phyloP scores from a whole-genome alignment of 179 eudicot species.

The Vitellaria paradoxa region DNA sequence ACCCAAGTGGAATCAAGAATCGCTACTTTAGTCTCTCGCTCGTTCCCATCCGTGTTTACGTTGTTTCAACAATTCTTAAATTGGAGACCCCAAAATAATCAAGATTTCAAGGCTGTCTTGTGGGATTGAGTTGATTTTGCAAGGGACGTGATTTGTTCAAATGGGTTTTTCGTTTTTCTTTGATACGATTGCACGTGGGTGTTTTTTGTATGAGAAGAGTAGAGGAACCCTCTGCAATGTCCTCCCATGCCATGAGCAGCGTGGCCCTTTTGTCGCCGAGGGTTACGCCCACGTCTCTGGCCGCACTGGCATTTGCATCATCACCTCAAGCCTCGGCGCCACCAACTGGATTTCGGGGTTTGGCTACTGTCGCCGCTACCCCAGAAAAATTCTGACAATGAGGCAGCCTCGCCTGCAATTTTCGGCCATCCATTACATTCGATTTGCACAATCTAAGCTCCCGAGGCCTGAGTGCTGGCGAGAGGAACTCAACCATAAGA shows the following conservation, averaged over 20 bases:
- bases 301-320: slow-evolving; percentile 77
- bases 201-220: slow-evolving; percentile 40
- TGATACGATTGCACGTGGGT: slow-evolving; percentile 43
- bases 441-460: too few species aligned
- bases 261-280: slow-evolving; percentile 79
- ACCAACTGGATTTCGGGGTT: slow-evolving; percentile 76
- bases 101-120: slow-evolving; percentile 47
- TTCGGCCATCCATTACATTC: too few species aligned
- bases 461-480: too few species aligned
- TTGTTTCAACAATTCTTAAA: slow-evolving; percentile 58
- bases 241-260: slow-evolving; percentile 84
- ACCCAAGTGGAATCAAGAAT: slow-evolving; percentile 73
- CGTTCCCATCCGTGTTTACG: slow-evolving; percentile 66
- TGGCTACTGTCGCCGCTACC: slow-evolving; percentile 78
- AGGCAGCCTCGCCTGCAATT: too few species aligned
- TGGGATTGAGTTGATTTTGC: slow-evolving; percentile 71
- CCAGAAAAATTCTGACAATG: too few species aligned
- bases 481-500: too few species aligned
- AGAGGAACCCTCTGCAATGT: slow-evolving; percentile 67
- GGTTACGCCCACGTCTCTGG: slow-evolving; percentile 88
- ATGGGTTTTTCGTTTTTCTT: slow-evolving; percentile 78
- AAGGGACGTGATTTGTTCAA: slow-evolving; percentile 85
- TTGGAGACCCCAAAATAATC: slow-evolving; percentile 42
- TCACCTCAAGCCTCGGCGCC: slow-evolving; percentile 95
- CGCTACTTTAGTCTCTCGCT: slow-evolving; percentile 72